Base-by-base conservation (phyloP, 148 eudicot species). In the Spergularia bocconei region DNA sequence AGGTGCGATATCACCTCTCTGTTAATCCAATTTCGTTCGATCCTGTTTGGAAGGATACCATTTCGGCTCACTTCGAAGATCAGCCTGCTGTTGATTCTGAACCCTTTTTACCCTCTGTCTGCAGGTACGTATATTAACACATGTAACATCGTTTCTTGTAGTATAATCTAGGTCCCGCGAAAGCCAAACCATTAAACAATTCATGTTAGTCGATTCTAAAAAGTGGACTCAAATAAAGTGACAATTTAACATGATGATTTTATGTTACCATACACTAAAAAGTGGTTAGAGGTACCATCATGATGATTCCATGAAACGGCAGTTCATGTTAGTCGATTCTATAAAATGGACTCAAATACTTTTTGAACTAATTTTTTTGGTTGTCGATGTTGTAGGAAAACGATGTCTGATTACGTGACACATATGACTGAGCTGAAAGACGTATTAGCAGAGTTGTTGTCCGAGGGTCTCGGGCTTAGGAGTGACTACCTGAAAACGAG, bases 31-130 rank as follows among this genome's bases (percentile, higher is more conserved):
- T 69, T 54, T 52, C 59, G 0, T 53, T 29, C 15, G 72, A 69
- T 53, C 72, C 72, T 0, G 72, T 69, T 6, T 69, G 72, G 72
- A 69, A 69, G 60, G 72, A 69, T 23, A 69, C 72, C 0, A 52
- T 69, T 16, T 69, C 72, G 3, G 72, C 72, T 25, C 72, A 69
- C 6, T 69, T 52, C 15, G 72, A 69, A 38, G 72, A 69, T 53
- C 59, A 53, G 38, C 72, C 72, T 69, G 57, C 29, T 15, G 47
- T 52, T 21, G 44, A 13, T 52, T 69, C 20, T 53, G 44, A 52
- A 5, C 12, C 72, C 33, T 69, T 69, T 52, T 6, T 69, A 10
- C 72, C 72, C 6, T 3, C 12, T 25, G 25, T 69, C 25, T 53
- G 72, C 72, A 69, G 72, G 72, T 69, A 69, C 36, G 10, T 44